A percentile compares a stretch with the other conserved stretches of the same genome.
Conservation (phyloP, 768 basidiomycete genomes). For the Mycena filopes region DNA sequence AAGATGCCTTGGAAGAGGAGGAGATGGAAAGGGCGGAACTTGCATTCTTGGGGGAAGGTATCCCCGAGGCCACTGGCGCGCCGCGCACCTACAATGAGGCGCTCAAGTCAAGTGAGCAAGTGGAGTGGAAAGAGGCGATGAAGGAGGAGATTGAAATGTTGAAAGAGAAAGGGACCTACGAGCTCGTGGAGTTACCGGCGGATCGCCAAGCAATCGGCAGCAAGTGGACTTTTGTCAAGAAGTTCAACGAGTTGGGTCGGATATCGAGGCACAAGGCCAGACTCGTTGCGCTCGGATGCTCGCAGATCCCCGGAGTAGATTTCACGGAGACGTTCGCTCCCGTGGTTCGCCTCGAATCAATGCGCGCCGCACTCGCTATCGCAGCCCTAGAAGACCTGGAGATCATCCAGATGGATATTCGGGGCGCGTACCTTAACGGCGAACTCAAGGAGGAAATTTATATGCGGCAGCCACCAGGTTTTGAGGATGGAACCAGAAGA, state of each 20-base stretch:
- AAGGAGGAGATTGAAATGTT: conserved; percentile 24
- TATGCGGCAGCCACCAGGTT: conserved; percentile 27
- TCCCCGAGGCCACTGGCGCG: background rate
- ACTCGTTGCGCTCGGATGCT: too few relatives aligned
- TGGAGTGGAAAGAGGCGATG: conserved; percentile 24
- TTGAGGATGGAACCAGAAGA: conserved; percentile 20
- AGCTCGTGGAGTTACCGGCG: conserved; percentile 13
- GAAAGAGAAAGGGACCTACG: conserved; percentile 25
- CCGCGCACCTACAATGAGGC: conserved; percentile 12
- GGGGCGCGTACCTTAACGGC: too few relatives aligned
- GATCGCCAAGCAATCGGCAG: conserved; percentile 14
- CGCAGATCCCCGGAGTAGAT: too few relatives aligned
- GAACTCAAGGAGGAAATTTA: too few relatives aligned
- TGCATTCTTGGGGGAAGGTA: background rate
- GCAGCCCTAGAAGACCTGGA: conserved; percentile 22
- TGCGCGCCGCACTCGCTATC: conserved; percentile 21
- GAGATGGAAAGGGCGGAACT: conserved; percentile 2
- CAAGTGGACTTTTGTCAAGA: too few relatives aligned
- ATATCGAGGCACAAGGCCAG: too few relatives aligned
- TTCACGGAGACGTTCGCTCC: too few relatives aligned
- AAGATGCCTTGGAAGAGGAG: background rate
- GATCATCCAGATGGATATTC: too few relatives aligned
- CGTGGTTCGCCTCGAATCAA: conserved; percentile 25
- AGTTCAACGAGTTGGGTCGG: too few relatives aligned
- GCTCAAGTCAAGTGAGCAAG: conserved; percentile 3